A percentile compares a stretch with the other conserved stretches of the same genome.
These are phyloP conservation scores for Talaromyces rugulosus DNA, from an alignment of 2,329 filamentous ascomycete genomes.

Conservation along the genomic window DNA sequence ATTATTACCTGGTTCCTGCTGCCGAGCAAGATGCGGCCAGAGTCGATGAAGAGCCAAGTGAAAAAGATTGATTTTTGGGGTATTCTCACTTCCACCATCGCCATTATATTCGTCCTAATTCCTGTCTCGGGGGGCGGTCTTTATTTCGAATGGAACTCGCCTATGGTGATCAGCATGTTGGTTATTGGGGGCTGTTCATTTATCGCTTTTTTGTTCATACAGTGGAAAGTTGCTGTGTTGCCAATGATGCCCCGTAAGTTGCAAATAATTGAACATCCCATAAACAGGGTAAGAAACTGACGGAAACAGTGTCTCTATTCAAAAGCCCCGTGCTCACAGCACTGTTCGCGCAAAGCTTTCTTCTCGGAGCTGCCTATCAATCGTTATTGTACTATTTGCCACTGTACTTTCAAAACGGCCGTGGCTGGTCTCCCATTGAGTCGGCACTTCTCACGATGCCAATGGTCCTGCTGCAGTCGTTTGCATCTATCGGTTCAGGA, in stretches of 20 bases:
- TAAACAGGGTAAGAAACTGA: slow-evolving; percentile 11
- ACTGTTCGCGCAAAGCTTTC: slow-evolving; percentile 56
- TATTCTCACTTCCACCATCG: slow-evolving; percentile 51
- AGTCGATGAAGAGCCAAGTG: slow-evolving; percentile 45
- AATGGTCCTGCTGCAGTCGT: slow-evolving; percentile 45
- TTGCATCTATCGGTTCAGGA: slow-evolving; percentile 42
- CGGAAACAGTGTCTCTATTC: slow-evolving; percentile 45
- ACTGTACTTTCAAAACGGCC: slow-evolving; percentile 58
- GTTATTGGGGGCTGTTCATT: slow-evolving; percentile 45
- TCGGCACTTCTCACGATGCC: slow-evolving; percentile 52
- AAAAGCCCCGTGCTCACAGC: slow-evolving; percentile 49
- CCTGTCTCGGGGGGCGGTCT: slow-evolving; percentile 59
- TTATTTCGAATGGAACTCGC: slow-evolving; percentile 54
- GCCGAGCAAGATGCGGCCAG: slow-evolving; percentile 48
- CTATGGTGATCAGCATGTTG: slow-evolving; percentile 59
- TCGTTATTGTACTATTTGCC: slow-evolving; percentile 59
- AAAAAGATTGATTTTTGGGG: slow-evolving; percentile 59
- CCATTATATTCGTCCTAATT: slow-evolving; percentile 58
- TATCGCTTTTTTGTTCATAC: slow-evolving; percentile 50
- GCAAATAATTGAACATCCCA: slow-evolving; percentile 1
- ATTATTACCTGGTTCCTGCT: slow-evolving; percentile 49
- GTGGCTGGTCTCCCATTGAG: slow-evolving; percentile 39
- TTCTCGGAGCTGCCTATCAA: slow-evolving; percentile 59
- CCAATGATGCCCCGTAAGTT: slow-evolving; percentile 56
- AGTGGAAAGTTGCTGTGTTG: slow-evolving; percentile 53